phyloP scores from a whole-genome alignment of 768 basidiomycete species.

The Podaxis sp. region DNA sequence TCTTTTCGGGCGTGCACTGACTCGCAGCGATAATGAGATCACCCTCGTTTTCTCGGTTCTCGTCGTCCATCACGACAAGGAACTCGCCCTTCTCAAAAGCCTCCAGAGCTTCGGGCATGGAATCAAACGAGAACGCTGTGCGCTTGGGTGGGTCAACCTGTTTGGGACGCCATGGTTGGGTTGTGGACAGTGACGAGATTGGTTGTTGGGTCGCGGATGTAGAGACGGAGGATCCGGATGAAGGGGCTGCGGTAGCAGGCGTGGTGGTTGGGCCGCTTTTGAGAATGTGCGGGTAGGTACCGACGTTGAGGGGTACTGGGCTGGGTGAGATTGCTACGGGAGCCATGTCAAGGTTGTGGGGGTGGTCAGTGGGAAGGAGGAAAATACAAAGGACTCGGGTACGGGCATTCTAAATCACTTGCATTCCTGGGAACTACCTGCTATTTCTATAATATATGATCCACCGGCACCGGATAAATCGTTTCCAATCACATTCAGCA shows the following conservation, averaged over 20 bases:
- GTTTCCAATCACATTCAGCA: background rate
- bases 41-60: constrained; percentile 94
- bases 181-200: constrained; percentile 2
- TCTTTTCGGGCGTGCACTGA: constrained; percentile 88
- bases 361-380: constrained; percentile 11
- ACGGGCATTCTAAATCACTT: background rate
- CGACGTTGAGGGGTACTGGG: constrained; percentile 3
- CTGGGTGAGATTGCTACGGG: constrained; percentile 25
- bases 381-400: constrained; percentile 17
- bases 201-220: constrained; percentile 18
- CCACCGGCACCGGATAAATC: background rate
- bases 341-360: constrained; percentile 24
- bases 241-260: constrained; percentile 7
- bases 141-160: constrained; percentile 29
- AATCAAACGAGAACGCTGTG: constrained; percentile 66
- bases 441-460: constrained; percentile 17
- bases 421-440: constrained; percentile 14
- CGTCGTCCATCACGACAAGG: constrained; percentile 97
- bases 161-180: constrained; percentile 34
- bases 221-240: constrained; percentile 14
- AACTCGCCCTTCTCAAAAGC: constrained; percentile 84
- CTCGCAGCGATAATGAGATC: constrained; percentile 89
- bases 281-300: constrained; percentile 5
- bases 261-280: constrained; percentile 16
- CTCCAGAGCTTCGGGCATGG: constrained; percentile 73